A percentile compares a stretch with the other conserved stretches of the same genome.
These are phyloP conservation scores for Calophaca sinica DNA, from an alignment of 306 rosid genomes.

Conservation along the genomic window DNA sequence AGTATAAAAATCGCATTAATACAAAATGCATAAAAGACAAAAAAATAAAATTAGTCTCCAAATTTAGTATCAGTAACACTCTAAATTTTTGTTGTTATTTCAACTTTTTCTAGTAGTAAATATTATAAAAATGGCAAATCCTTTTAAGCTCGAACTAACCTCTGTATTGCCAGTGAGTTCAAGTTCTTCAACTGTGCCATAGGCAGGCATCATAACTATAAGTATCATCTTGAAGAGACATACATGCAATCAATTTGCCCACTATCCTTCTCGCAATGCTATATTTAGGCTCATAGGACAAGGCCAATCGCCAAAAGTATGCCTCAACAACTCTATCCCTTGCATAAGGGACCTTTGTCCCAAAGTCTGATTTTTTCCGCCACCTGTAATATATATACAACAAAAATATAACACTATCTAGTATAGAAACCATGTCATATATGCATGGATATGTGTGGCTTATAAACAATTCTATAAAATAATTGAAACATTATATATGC, in stretches of 20 bases:
- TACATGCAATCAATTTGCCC: constrained; percentile 40
- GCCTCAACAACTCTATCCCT: constrained; percentile 55
- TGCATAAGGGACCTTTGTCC: constrained; percentile 41
- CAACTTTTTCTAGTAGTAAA: too few species aligned
- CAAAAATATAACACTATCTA: too few species aligned
- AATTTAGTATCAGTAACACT: too few species aligned
- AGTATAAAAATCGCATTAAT: too few species aligned
- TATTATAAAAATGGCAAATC: too few species aligned
- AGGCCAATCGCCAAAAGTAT: constrained; percentile 43
- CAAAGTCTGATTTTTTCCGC: constrained; percentile 52
- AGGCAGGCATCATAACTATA: constrained; percentile 59
- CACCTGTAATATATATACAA: constrained; percentile 45
- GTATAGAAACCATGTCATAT: too few species aligned
- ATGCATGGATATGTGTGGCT: too few species aligned
- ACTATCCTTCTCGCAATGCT: constrained; percentile 36
- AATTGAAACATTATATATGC: too few species aligned
- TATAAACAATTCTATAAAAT: too few species aligned
- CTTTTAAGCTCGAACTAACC: constrained; percentile 29
- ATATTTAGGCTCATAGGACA: constrained; percentile 45
- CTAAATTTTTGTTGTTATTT: too few species aligned
- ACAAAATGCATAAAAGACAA: too few species aligned
- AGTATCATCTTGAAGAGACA: constrained; percentile 50
- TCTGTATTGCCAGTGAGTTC: constrained; percentile 51
- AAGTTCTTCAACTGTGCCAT: constrained; percentile 61
- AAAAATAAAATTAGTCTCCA: too few species aligned